Conservation (phyloP, 805 yeast species). For the Starmerella stigmatis region DNA sequence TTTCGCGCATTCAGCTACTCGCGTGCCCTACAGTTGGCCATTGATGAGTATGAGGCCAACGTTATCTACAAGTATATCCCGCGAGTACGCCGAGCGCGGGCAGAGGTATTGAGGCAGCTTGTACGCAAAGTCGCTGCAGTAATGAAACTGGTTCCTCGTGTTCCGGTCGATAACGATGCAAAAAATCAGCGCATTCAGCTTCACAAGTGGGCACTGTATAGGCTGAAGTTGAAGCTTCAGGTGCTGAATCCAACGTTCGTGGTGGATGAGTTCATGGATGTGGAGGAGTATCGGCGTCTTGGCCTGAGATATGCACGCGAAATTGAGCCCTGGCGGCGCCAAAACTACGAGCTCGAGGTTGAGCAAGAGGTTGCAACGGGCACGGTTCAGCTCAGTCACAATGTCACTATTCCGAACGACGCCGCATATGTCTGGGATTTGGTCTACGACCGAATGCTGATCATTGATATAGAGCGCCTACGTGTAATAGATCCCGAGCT, state of each 20-base stretch:
- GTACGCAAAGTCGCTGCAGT: not conserved
- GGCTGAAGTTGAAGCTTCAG: constrained; percentile 1
- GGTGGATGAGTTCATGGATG: not conserved
- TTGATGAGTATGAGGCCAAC: not conserved
- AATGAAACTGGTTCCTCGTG: not conserved
- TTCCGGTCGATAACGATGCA: not conserved
- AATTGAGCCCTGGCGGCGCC: not conserved
- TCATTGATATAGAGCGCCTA: not conserved
- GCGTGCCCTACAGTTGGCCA: constrained; percentile 1
- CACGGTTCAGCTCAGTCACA: not conserved
- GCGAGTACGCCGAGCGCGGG: not conserved
- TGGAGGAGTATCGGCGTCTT: not conserved
- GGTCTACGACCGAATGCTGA: not conserved
- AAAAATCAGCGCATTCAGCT: not conserved
- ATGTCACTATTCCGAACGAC: not conserved
- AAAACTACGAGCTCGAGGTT: not conserved
- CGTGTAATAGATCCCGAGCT: not conserved
- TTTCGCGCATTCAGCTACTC: not conserved
- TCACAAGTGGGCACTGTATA: not conserved
- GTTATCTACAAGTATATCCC: not conserved
- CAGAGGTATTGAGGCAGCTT: not conserved
- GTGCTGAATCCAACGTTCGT: not conserved
- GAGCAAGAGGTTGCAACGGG: not conserved
- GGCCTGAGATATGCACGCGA: not conserved
- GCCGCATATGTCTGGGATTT: constrained; percentile 1